These are phyloP conservation scores for Ceratocystis alfenasii DNA, from an alignment of 2,329 filamentous ascomycete genomes.

Conservation along the genomic window DNA sequence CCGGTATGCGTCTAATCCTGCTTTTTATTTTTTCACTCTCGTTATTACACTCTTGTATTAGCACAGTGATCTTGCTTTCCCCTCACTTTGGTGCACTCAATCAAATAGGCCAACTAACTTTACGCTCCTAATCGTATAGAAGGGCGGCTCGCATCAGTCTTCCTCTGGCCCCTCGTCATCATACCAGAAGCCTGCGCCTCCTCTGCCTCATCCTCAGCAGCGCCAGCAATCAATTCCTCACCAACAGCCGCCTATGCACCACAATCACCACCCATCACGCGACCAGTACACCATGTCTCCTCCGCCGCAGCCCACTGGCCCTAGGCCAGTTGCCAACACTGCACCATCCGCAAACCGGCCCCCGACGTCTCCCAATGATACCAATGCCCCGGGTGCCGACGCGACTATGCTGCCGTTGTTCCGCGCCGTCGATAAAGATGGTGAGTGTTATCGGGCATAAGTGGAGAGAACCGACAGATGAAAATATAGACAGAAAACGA, in stretches of 20 bases:
- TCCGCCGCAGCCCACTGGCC: constrained; percentile 36
- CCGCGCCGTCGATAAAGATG: constrained; percentile 76
- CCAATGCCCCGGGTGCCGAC: constrained; percentile 42
- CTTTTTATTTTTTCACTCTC: not conserved
- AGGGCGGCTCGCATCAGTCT: constrained; percentile 23
- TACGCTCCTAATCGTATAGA: constrained; percentile 21
- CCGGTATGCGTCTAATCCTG: constrained; percentile 36
- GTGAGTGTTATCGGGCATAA: constrained; percentile 34
- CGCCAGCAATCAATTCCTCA: constrained; percentile 28
- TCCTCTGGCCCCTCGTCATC: constrained; percentile 16
- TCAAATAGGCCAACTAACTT: constrained; percentile 11
- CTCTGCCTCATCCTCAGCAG: constrained; percentile 30
- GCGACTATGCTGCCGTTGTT: constrained; percentile 75
- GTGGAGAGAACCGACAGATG: no score
- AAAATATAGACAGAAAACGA: not conserved
- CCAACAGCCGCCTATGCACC: constrained; percentile 20
- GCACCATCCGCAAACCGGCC: constrained; percentile 48
- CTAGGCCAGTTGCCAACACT: constrained; percentile 35
- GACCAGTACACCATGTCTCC: constrained; percentile 38
- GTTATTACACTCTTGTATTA: not conserved
- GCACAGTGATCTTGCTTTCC: not conserved
- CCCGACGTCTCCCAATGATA: constrained; percentile 49
- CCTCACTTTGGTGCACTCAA: not conserved
- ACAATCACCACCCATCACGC: constrained; percentile 25
- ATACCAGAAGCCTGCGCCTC: constrained; percentile 28